Base-by-base conservation (phyloP, 768 basidiomycete genomes). In the Steccherinum ochraceum region DNA sequence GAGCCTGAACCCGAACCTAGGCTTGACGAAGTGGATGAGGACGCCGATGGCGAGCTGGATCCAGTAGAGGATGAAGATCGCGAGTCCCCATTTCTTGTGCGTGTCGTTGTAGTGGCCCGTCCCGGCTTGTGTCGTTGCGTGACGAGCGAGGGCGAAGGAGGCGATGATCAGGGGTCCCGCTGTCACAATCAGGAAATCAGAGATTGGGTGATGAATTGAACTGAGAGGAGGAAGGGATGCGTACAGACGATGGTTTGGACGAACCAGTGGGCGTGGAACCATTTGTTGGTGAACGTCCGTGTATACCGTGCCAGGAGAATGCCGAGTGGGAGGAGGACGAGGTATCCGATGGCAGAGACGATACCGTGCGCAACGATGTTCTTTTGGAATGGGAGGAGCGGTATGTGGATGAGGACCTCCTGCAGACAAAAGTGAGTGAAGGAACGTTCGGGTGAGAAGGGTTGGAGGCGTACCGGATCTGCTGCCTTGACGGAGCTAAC, bases 251-350 rank as follows among this genome's bases (percentile, higher is more conserved):
- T 50, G 45, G 78, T 57, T 54, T 83, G 80, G 53, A 80, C 69
- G 40, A 71, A 52, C 64, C 67, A 75, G 57, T 80, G 83, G 2
- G 64, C 70, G 55, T 48, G 52, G 41, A 63, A 72, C 61, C 61
- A 80, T 72, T 58, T 66, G 40, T 62, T 66, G 21, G 69, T 76
- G 55, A 73, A 76, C 7, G 79, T 82, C 46, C 82, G 72, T 12
- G 71, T 60, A 55, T 75, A 81, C 52, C 82, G 73, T 21, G 78
- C 76, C 40, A 80, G 64, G 54, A 84, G 65, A 12, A 70, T 73
- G n/a, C 83, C 82, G 24, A 78, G 51, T 3, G 83, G 83, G 11
- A 86, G 70, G n/a, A 84, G 57, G 45, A 83, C 65, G 43, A 84
- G 65, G 60, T 80, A 81, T 1, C 79, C 83, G 27, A 71, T 64